Conservation (phyloP, 2,329 filamentous ascomycete genomes). For the Fusarium lateritium region DNA sequence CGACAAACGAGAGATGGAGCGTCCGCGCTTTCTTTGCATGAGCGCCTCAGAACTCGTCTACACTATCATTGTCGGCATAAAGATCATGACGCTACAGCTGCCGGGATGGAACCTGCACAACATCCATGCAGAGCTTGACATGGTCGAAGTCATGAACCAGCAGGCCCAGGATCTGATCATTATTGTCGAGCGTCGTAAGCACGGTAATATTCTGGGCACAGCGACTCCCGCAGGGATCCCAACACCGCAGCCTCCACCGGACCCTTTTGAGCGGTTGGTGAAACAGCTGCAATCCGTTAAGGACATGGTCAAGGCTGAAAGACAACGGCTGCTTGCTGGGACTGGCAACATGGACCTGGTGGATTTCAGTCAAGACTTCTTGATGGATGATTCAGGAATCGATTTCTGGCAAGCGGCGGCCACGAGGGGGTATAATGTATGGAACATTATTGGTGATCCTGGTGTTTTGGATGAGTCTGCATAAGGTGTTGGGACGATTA, state of each 20-base stretch:
- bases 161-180: slow-evolving; percentile 52
- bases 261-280: slow-evolving; percentile 53
- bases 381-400: slow-evolving; percentile 44
- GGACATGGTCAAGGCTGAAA: slow-evolving; percentile 52
- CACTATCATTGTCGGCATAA: slow-evolving; percentile 62
- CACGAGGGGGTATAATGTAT: slow-evolving; percentile 44
- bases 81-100: slow-evolving; percentile 61
- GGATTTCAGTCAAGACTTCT: slow-evolving; percentile 42
- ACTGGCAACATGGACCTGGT: slow-evolving; percentile 38
- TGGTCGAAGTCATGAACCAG: slow-evolving; percentile 46
- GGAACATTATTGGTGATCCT: slow-evolving; percentile 50
- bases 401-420: slow-evolving; percentile 49
- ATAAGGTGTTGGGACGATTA: slow-evolving; percentile 4
- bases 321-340: slow-evolving; percentile 46
- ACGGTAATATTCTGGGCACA: slow-evolving; percentile 42
- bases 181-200: slow-evolving; percentile 51
- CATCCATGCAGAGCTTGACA: slow-evolving; percentile 56
- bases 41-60: slow-evolving; percentile 64
- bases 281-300: slow-evolving; percentile 52
- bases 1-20: slow-evolving; percentile 50
- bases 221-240: slow-evolving; percentile 20
- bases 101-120: slow-evolving; percentile 63
- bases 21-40: slow-evolving; percentile 60
- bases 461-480: slow-evolving; percentile 41
- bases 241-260: slow-evolving; percentile 41